These are phyloP conservation scores for Saccharomycopsis capsularis DNA, from an alignment of 805 yeast genomes.

Conservation along the genomic window DNA sequence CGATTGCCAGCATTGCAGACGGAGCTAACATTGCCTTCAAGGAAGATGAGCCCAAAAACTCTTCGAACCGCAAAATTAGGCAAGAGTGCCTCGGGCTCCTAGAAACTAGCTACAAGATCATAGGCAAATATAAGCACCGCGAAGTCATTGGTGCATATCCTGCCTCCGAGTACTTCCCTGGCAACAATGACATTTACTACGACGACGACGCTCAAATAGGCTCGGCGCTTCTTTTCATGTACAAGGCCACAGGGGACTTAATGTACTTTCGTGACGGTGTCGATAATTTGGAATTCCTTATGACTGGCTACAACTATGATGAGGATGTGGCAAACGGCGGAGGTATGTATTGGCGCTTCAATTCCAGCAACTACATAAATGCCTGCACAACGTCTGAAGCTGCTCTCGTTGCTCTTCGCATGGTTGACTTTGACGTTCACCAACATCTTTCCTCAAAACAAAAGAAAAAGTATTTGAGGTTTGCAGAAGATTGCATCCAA, in stretches of 20 bases:
- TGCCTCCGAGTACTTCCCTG: slow-evolving; percentile 49
- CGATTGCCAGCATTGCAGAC: slow-evolving; percentile 52
- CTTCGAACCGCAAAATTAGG: slow-evolving; percentile 23
- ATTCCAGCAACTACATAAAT: slow-evolving; percentile 46
- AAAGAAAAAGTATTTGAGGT: slow-evolving; percentile 36
- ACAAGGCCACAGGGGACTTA: slow-evolving; percentile 55
- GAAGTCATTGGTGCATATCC: slow-evolving; percentile 42
- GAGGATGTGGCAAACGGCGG: slow-evolving; percentile 40
- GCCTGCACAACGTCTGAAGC: slow-evolving; percentile 65
- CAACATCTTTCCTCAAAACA: too few relatives aligned
- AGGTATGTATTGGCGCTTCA: slow-evolving; percentile 60
- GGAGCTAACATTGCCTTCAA: slow-evolving; percentile 38
- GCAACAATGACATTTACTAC: slow-evolving; percentile 55
- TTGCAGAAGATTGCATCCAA: slow-evolving; percentile 47
- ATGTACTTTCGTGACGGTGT: slow-evolving; percentile 47
- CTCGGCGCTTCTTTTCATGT: slow-evolving; percentile 54
- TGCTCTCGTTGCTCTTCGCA: slow-evolving; percentile 53
- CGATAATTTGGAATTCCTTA: slow-evolving; percentile 51
- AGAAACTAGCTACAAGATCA: slow-evolving; percentile 39
- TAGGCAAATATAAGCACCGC: slow-evolving; percentile 41
- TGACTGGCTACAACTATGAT: slow-evolving; percentile 52
- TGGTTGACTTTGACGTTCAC: slow-evolving; percentile 34
- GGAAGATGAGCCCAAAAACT: slow-evolving; percentile 43
- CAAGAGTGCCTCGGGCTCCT: neutral
- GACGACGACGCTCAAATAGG: slow-evolving; percentile 75